Base-by-base conservation (phyloP, 1,284 basidiomycete genomes). In the Sanguinoderma infundibulare region DNA sequence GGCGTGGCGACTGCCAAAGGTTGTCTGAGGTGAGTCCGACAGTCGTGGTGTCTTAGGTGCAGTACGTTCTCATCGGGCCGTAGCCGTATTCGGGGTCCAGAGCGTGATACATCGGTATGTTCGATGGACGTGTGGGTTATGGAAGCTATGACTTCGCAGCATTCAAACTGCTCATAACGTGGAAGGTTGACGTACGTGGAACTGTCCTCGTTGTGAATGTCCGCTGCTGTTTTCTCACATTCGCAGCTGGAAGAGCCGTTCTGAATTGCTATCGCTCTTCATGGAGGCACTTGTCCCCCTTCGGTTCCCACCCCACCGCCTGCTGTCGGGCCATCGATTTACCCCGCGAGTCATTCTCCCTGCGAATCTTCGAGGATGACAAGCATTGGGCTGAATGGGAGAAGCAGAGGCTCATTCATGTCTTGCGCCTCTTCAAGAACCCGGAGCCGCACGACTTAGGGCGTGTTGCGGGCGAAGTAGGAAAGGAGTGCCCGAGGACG, bases 271-370 rank as follows among this genome's bases (percentile, higher is more conserved):
- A 42, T 49, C 34, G 17, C 24, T 28, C 46, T 49, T 49, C 28
- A 7, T 49, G 28, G n/a, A n/a, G n/a, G n/a, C n/a, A 32, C 28
- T 30, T 26, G 46, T 30, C 32, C 15, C 28, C 26, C 20, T 14
- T 15, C 5, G 24, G n/a, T 63, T 66, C 65, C 54, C 65, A 66
- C 65, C 44, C 20, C n/a, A n/a, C n/a, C n/a, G n/a, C n/a, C n/a
- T n/a, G 22, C 26, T 24, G 28, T 50, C 62, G 62, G 65, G 52
- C 65, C 65, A 60, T 55, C 30, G 34, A 52, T 52, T 60, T 57
- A 60, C n/a, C 57, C 51, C 38, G 30, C 49, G 35, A n/a, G 28
- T 12, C n/a, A 8, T 24, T 24, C 35, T 39, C 50, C 57, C 59
- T 55, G 58, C 59, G 55, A 46, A 26, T 26, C 35, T 17, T 51